A percentile compares a stretch with the other conserved stretches of the same genome.
phyloP scores from a whole-genome alignment of 2,329 filamentous ascomycete genomes.

The Claviceps cyperi region DNA sequence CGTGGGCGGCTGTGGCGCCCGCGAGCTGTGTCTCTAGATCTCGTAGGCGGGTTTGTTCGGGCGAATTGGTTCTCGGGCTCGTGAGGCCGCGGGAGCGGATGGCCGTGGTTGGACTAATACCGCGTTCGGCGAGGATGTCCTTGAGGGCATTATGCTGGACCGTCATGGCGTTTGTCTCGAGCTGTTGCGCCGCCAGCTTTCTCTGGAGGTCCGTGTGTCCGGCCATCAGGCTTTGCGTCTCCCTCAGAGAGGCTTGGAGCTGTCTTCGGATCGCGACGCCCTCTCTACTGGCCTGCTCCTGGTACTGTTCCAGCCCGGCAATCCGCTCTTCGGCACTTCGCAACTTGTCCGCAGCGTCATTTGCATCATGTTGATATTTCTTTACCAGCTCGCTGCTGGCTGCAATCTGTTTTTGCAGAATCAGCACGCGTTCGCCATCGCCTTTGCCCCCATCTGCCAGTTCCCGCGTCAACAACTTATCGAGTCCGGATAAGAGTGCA shows the following conservation, averaged over 20 bases:
- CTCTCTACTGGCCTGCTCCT: slow-evolving; percentile 92
- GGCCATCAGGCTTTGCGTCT: slow-evolving; percentile 67
- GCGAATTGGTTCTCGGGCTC: slow-evolving; percentile 57
- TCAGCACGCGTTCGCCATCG: slow-evolving; percentile 51
- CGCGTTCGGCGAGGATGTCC: slow-evolving; percentile 78
- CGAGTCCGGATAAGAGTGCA: slow-evolving; percentile 69
- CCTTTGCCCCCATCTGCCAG: slow-evolving; percentile 30
- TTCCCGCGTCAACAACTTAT: slow-evolving; percentile 50
- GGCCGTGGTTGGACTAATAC: slow-evolving; percentile 62
- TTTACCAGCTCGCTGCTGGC: slow-evolving; percentile 67
- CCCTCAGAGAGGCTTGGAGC: slow-evolving; percentile 69
- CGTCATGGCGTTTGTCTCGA: slow-evolving; percentile 84
- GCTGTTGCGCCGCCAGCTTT: slow-evolving; percentile 69
- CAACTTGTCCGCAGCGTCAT: slow-evolving; percentile 74
- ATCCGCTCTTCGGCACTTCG: slow-evolving; percentile 91
- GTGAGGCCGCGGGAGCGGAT: slow-evolving; percentile 59
- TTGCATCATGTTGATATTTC: slow-evolving; percentile 80
- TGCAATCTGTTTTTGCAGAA: slow-evolving; percentile 67
- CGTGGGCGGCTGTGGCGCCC: slow-evolving; percentile 60
- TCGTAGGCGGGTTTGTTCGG: slow-evolving; percentile 63
- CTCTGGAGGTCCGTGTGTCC: slow-evolving; percentile 72
- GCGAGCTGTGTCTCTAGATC: slow-evolving; percentile 85
- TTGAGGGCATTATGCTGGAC: slow-evolving; percentile 91
- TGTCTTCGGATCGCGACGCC: slow-evolving; percentile 81
- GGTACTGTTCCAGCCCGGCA: slow-evolving; percentile 88